Evolutionary conservation across 805 yeast genomes (phyloP).

Genomic region (Metschnikowia reukaufii): DNA sequence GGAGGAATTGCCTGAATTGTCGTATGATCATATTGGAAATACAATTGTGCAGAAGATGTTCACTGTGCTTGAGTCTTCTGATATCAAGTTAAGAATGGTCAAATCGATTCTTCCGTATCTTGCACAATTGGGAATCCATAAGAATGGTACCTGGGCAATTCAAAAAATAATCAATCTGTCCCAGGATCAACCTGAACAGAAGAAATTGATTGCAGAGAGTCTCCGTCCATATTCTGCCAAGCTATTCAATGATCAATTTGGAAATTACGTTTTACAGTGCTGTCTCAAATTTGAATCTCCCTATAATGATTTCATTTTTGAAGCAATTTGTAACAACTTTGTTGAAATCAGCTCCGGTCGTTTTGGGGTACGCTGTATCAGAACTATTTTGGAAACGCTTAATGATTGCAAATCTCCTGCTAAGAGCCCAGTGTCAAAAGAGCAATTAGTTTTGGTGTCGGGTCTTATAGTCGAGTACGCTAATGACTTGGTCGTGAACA

Average conservation of each 20-base stretch:
- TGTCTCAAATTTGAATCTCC: slow-evolving; percentile 88
- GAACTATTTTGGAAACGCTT: slow-evolving; percentile 87
- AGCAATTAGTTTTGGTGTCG: slow-evolving; percentile 71
- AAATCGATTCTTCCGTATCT: slow-evolving; percentile 73
- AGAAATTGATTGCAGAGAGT: slow-evolving; percentile 62
- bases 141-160: slow-evolving; percentile 99
- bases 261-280: slow-evolving; percentile 94
- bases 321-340: slow-evolving; percentile 74
- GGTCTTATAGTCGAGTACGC: slow-evolving; percentile 76
- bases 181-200: slow-evolving; percentile 47
- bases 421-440: slow-evolving; percentile 38
- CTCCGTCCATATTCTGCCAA: slow-evolving; percentile 81
- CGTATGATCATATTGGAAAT: slow-evolving; percentile 92
- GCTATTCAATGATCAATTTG: slow-evolving; percentile 91
- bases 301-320: slow-evolving; percentile 85
- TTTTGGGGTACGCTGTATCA: slow-evolving; percentile 91
- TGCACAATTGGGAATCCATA: slow-evolving; percentile 92
- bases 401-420: slow-evolving; percentile 38
- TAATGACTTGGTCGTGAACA: slow-evolving; percentile 74
- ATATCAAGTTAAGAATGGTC: slow-evolving; percentile 78
- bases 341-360: slow-evolving; percentile 81
- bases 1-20: slow-evolving; percentile 83
- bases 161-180: slow-evolving; percentile 84
- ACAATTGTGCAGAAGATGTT: slow-evolving; percentile 93
- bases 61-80: slow-evolving; percentile 60